Evolutionary conservation across 192 early-diverging fungal species (phyloP).

Genomic region (Umbelopsis sp.): DNA sequence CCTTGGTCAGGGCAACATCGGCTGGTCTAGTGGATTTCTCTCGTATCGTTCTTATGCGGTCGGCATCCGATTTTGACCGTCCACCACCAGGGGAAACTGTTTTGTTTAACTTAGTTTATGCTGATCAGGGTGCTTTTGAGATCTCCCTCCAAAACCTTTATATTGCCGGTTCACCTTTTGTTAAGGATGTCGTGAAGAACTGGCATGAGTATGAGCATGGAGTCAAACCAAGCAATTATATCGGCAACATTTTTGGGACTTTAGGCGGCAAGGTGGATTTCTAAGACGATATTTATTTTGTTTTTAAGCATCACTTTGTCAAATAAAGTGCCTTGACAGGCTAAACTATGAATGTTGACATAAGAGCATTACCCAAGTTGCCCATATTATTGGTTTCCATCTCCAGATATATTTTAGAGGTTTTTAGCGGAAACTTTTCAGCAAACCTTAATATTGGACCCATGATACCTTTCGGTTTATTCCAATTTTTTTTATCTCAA

Average conservation of each 20-base stretch:
- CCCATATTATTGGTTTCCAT: no score
- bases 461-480: no score
- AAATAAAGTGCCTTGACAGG: no score
- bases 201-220: conserved; percentile 13
- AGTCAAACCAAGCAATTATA: conserved; percentile 15
- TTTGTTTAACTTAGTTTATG: not conserved
- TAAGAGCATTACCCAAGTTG: no score
- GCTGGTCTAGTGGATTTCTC: conserved; percentile 3
- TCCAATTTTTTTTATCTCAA: no score
- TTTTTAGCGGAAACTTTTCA: no score
- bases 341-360: no score
- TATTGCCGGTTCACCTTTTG: conserved; percentile 11
- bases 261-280: conserved; percentile 7
- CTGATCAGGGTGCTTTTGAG: conserved; percentile 7
- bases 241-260: conserved; percentile 12
- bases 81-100: not conserved
- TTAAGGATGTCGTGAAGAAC: conserved; percentile 17
- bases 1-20: not conserved
- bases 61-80: conserved; percentile 19
- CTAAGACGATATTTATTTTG: no score
- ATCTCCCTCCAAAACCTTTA: conserved; percentile 15
- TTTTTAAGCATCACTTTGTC: no score
- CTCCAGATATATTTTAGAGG: no score
- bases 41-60: conserved; percentile 17
- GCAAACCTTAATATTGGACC: no score